Conservation (phyloP, 257 asterid species). For the Solanum lycopersicoides region DNA sequence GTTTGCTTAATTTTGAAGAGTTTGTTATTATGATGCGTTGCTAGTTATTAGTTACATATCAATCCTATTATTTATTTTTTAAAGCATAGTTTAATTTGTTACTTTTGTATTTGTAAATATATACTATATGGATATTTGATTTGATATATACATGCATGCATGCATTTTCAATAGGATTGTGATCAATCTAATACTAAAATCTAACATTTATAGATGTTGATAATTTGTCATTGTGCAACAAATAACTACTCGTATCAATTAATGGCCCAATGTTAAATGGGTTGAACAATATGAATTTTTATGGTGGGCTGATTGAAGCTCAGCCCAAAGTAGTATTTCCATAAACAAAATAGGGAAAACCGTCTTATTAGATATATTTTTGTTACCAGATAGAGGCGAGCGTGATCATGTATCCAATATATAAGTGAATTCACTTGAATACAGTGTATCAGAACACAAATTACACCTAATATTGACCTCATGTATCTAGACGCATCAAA, state of each 20-base stretch:
- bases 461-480: background rate
- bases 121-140: background rate
- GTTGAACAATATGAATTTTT: background rate
- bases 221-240: no score
- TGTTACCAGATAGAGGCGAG: background rate
- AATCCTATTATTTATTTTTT: background rate
- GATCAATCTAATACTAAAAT: background rate
- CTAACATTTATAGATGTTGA: no score
- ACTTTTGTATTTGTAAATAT: background rate
- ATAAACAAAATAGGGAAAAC: background rate
- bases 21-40: conserved; percentile 54
- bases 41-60: background rate
- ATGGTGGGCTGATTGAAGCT: background rate
- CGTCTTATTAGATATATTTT: no score
- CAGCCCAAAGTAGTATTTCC: background rate
- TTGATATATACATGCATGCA: no score
- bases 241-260: background rate
- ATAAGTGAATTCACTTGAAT: background rate
- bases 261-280: background rate
- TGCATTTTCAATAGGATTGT: background rate
- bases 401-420: no score
- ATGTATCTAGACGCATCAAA: background rate
- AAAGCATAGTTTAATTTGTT: no score
- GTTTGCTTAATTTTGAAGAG: conserved; percentile 51
- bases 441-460: background rate